Conservation (phyloP, 78 protist species). For the Pigoraptor vietnamica region DNA sequence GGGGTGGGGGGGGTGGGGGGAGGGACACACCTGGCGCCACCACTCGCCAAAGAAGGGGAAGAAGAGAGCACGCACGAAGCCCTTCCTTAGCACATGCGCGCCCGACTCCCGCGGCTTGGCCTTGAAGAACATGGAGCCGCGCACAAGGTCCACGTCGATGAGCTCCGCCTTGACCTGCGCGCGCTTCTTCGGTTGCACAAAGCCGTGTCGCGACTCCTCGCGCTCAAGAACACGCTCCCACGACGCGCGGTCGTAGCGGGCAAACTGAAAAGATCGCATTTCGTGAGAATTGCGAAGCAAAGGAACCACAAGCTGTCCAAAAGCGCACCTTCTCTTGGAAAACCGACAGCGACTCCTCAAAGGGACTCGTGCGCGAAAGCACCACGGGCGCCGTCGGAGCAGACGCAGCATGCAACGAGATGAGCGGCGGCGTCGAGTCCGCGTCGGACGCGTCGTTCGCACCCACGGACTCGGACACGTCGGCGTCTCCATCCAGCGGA, state of each 20-base stretch:
- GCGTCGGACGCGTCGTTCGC: not conserved
- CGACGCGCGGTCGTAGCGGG: not conserved
- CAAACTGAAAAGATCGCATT: not conserved
- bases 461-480: not conserved
- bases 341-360: not conserved
- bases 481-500: no score
- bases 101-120: slow-evolving; percentile 11
- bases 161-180: not conserved
- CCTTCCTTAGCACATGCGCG: not conserved
- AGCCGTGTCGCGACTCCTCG: not conserved
- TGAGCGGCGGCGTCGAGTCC: not conserved
- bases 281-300: not conserved
- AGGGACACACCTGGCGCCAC: not conserved
- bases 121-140: slow-evolving; percentile 27
- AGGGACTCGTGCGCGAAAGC: not conserved
- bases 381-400: not conserved
- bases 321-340: not conserved
- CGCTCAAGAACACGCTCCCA: not conserved
- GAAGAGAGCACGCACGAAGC: slow-evolving; percentile 5
- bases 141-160: slow-evolving; percentile 19
- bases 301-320: not conserved
- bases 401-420: not conserved
- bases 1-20: no score
- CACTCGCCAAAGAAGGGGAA: slow-evolving; percentile 8
- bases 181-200: not conserved